Conservation (phyloP, 169 alveolate species). For the Cryptosporidium viatorum region DNA sequence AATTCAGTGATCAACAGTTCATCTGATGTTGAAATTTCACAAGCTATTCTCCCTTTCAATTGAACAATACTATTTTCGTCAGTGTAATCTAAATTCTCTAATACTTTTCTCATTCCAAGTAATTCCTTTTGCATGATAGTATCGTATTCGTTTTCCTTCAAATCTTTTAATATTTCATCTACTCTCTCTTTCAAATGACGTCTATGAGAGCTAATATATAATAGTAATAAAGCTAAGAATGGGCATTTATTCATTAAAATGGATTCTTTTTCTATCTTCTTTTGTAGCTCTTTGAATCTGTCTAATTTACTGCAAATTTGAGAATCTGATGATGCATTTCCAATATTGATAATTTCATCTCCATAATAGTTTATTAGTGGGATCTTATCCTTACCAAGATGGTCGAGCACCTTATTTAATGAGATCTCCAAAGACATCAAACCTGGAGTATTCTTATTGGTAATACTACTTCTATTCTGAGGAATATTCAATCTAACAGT, state of each 20-base stretch:
- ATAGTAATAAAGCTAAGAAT: constrained; percentile 10
- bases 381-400: constrained; percentile 36
- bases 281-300: constrained; percentile 11
- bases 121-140: constrained; percentile 72
- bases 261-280: constrained; percentile 22
- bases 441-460: constrained; percentile 1
- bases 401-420: constrained; percentile 34
- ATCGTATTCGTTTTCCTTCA: constrained; percentile 37
- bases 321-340: constrained; percentile 1
- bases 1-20: constrained; percentile 97
- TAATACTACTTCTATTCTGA: background rate
- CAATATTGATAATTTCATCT: constrained; percentile 62
- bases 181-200: constrained; percentile 15
- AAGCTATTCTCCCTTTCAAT: constrained; percentile 97
- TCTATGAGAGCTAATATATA: constrained; percentile 41
- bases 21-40: constrained; percentile 98
- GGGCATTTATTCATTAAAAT: constrained; percentile 12
- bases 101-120: constrained; percentile 77
- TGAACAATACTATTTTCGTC: constrained; percentile 92
- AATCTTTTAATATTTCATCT: constrained; percentile 6
- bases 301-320: background rate
- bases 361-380: constrained; percentile 60
- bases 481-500: constrained; percentile 69
- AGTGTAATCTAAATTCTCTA: constrained; percentile 88
- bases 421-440: constrained; percentile 47